Base-by-base conservation (phyloP, 2,329 filamentous ascomycete genomes). In the Monosporascus sp. region DNA sequence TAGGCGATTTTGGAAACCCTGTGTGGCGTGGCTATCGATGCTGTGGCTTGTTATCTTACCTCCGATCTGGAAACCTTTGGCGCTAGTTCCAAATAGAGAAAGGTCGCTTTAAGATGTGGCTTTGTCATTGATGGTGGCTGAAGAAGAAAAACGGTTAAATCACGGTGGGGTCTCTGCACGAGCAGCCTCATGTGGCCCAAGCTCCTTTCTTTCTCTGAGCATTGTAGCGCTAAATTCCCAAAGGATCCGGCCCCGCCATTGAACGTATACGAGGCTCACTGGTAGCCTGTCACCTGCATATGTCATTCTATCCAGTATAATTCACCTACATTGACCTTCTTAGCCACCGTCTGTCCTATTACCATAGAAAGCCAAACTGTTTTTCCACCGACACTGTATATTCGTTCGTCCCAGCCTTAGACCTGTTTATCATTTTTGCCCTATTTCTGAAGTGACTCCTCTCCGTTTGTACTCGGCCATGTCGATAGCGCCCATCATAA, bases 401-500 rank as follows among this genome's bases (percentile, higher is more conserved):
- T 27, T n/a, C 38, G 14, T 37, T 41, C 31, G 9, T 9, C 17
- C 24, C 14, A 16, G 44, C 68, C 45, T 17, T 17, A 49, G 17
- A n/a, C 41, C 17, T 45, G 47, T 40, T 22, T 27, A 14, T 37
- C 43, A 24, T 37, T 9, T 35, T 35, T 5, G 5, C 6, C 8
- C 31, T 16, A 8, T 24, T 46, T 46, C 24, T 6, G n/a, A 46
- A 17, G 22, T 3, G 43, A n/a, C 24, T 20, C 24, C 6, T 48
- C 7, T 11, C 27, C 43, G 16, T 45, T 35, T 43, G n/a, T 43
- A 51, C 5, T 35, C 40, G 52, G 76, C 56, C 59, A 97, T 96
- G 91, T 90, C 92, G 58, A 85, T 90, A 72, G 72, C 80, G 62
- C 91, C 93, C 35, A 82, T 96, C 68, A 92, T 97, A 70, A 96